phyloP scores from a whole-genome alignment of 495 filamentous ascomycete genomes.

The Aspergillus funiculosus region DNA sequence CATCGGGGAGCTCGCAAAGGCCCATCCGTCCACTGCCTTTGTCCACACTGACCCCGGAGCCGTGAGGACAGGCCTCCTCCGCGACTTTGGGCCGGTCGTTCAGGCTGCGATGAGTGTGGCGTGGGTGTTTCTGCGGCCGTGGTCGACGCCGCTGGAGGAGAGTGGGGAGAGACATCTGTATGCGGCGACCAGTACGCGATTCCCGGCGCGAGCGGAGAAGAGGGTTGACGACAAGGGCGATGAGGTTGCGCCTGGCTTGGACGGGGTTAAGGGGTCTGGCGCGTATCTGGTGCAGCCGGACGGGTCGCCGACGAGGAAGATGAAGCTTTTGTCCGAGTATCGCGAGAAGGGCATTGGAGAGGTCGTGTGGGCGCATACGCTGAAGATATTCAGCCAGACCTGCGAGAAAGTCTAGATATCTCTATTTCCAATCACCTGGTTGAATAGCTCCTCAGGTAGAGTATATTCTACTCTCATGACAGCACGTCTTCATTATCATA shows the following conservation, averaged over 20 bases:
- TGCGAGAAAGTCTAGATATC: too few relatives aligned
- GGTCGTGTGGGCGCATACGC: constrained; percentile 3
- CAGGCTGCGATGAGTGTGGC: background rate
- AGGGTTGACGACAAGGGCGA: too few relatives aligned
- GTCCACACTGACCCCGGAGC: background rate
- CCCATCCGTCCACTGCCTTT: background rate
- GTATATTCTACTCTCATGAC: too few relatives aligned
- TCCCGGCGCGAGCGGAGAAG: too few relatives aligned
- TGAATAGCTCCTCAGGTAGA: too few relatives aligned
- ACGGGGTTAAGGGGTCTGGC: background rate
- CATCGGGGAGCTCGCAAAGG: background rate
- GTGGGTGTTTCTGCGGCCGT: background rate
- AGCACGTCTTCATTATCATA: too few relatives aligned
- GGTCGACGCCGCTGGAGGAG: constrained; percentile 2
- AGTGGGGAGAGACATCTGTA: constrained; percentile 9
- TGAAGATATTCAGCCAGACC: background rate
- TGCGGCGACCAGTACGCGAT: background rate
- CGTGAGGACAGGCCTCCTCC: background rate
- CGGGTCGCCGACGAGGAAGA: background rate
- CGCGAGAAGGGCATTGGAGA: background rate
- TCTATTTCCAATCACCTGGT: too few relatives aligned
- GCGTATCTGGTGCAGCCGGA: background rate
- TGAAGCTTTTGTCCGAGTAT: background rate
- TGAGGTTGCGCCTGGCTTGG: background rate
- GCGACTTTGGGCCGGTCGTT: background rate